Base-by-base conservation (phyloP, 2,329 filamentous ascomycete species). In the Pseudogymnoascus destructans region DNA sequence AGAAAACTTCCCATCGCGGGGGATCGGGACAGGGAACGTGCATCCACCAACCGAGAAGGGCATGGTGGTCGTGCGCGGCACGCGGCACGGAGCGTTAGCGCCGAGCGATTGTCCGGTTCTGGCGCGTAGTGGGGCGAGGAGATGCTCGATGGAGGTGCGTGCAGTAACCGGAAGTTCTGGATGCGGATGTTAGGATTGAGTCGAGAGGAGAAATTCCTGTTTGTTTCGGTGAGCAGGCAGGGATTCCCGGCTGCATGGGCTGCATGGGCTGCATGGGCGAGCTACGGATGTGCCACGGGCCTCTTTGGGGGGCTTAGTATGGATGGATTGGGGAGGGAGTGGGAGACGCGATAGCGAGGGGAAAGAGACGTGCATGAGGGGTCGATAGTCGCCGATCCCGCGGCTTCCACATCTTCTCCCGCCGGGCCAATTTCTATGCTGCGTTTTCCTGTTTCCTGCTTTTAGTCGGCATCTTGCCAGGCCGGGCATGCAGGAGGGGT, bases 21-120 rank as follows among this genome's bases (percentile, higher is more conserved):
- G 46, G 46, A 52, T 52, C 46, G 46, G 46, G 3, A 52, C 46
- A 52, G 46, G 46, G 46, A 52, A 52, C 46, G 46, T 52, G 46
- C 46, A 17, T 52, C 9, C 46, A 6, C 1, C 9, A 15, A 25
- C 25, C n/a, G 46, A 52, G 30, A 52, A 52, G 25, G 23, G 46
- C 27, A 52, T 52, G 46, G 46, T 30, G 23, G 27, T 30, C 30
- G 46, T 30, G 46, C 46, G 46, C 46, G 46, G 46, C 46, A 52
- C 46, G 46, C 46, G 46, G 46, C 46, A 52, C n/a, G 23, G 2
- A 52, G 46, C 23, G 46, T 30, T 52, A 52, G 46, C 46, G 25
- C 23, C 9, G 46, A 30, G 46, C 25, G 25, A 52, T 30, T 52
- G 25, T 52, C 46, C 46, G 5, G n/a, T 52, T 52, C 25, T 30